These are phyloP conservation scores for Gaultheria prostrata DNA, from an alignment of 148 eudicot species.

Conservation along the genomic window DNA sequence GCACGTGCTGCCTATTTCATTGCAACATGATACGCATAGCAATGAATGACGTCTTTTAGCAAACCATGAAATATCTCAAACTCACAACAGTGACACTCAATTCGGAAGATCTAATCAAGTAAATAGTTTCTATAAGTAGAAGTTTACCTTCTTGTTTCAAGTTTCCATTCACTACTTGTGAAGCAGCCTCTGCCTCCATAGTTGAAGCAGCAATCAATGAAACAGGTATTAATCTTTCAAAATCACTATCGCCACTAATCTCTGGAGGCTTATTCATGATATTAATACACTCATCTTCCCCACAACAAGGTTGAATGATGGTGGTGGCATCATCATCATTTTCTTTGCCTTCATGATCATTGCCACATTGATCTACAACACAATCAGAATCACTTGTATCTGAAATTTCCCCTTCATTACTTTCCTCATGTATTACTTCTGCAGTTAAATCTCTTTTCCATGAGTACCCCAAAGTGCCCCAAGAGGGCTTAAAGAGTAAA, in stretches of 20 bases:
- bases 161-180: background rate
- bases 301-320: background rate
- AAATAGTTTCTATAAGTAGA: background rate
- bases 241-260: background rate
- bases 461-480: constrained; percentile 35
- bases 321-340: background rate
- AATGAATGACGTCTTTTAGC: too few relatives aligned
- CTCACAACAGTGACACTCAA: too few relatives aligned
- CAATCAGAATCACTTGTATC: constrained; percentile 23
- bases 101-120: too few relatives aligned
- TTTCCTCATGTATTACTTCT: constrained; percentile 25
- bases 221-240: background rate
- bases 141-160: background rate
- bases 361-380: constrained; percentile 14
- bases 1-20: too few relatives aligned
- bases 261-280: background rate
- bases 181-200: background rate
- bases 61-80: too few relatives aligned
- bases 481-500: constrained; percentile 35
- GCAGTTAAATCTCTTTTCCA: constrained; percentile 33
- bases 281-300: constrained; percentile 5
- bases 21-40: too few relatives aligned
- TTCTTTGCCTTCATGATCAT: background rate
- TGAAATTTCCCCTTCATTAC: constrained; percentile 20
- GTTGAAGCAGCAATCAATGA: constrained; percentile 15